Percentiles rank a stretch among this genome's conserved stretches.
Evolutionary conservation across 2,329 filamentous ascomycete species (phyloP).

Genomic region (Phaeosphaeriaceae sp.): DNA sequence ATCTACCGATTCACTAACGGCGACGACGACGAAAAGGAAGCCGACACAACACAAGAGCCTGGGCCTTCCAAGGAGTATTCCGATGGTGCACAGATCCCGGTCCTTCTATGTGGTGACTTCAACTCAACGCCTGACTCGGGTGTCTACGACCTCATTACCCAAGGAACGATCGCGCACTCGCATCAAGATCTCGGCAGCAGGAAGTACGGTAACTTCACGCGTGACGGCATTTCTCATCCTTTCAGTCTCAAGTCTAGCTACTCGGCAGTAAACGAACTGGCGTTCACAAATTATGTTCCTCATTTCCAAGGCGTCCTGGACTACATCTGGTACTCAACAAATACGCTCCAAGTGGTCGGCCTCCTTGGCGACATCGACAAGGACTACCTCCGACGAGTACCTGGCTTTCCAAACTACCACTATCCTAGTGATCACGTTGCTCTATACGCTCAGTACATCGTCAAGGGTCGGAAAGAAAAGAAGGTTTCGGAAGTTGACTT

Average conservation of each 20-base stretch:
- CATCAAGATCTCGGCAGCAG: constrained; percentile 82
- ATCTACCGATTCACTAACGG: constrained; percentile 57
- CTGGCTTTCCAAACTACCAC: constrained; percentile 92
- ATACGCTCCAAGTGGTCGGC: constrained; percentile 82
- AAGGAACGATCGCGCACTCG: constrained; percentile 77
- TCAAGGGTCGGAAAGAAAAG: constrained; percentile 87
- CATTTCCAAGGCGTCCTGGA: constrained; percentile 93
- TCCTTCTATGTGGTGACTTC: constrained; percentile 94
- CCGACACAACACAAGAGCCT: constrained; percentile 68
- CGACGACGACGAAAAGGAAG: constrained; percentile 57
- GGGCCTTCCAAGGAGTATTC: constrained; percentile 87
- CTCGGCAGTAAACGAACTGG: constrained; percentile 80
- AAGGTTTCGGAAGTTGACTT: constrained; percentile 49
- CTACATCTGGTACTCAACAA: constrained; percentile 97
- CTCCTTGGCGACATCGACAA: constrained; percentile 87
- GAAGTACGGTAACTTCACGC: constrained; percentile 92
- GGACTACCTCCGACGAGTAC: constrained; percentile 83
- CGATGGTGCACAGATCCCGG: constrained; percentile 84
- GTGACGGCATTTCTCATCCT: constrained; percentile 90
- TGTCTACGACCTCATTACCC: constrained; percentile 87
- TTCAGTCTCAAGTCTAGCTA: constrained; percentile 95
- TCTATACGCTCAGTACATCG: constrained; percentile 86
- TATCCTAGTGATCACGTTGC: constrained; percentile 94
- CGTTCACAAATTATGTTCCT: constrained; percentile 96
- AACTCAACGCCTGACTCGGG: constrained; percentile 89